phyloP scores from a whole-genome alignment of 495 filamentous ascomycete genomes.

The Talaromyces thailandensis region DNA sequence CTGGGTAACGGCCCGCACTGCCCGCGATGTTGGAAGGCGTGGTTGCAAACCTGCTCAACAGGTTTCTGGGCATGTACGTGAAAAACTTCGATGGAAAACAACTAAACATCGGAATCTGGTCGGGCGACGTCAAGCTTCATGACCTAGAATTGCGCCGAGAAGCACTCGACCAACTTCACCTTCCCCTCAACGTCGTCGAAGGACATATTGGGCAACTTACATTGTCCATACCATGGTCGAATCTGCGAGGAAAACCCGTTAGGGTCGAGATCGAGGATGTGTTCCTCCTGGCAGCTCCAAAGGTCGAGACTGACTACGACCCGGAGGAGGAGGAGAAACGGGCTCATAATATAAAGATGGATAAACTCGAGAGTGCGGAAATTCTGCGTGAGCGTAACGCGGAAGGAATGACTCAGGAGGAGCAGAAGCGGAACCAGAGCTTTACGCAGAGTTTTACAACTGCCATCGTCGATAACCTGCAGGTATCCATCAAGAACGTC shows the following conservation, averaged over 20 bases:
- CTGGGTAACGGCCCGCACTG: conserved; percentile 26
- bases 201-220: conserved; percentile 88
- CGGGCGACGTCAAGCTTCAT: conserved; percentile 86
- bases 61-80: conserved; percentile 98
- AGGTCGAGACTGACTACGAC: conserved; percentile 88
- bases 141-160: conserved; percentile 88
- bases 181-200: conserved; percentile 93
- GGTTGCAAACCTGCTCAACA: conserved; percentile 86
- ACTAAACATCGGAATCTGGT: conserved; percentile 97
- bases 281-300: conserved; percentile 85
- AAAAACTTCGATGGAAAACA: conserved; percentile 97
- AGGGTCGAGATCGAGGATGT: conserved; percentile 95
- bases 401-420: conserved; percentile 90
- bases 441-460: conserved; percentile 92
- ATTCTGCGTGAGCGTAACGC: conserved; percentile 79
- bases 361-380: conserved; percentile 93
- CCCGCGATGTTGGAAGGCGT: conserved; percentile 58
- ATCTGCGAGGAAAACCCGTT: conserved; percentile 86
- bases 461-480: conserved; percentile 94
- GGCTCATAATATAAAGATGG: conserved; percentile 84
- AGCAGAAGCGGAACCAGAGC: conserved; percentile 91
- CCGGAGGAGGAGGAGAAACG: conserved; percentile 81
- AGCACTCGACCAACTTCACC: conserved; percentile 89
- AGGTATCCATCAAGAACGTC: conserved; percentile 95
- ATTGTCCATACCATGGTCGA: conserved; percentile 91